Evolutionary conservation across 2,329 filamentous ascomycete species (phyloP).

Genomic region (Pestalotiopsis sp.): DNA sequence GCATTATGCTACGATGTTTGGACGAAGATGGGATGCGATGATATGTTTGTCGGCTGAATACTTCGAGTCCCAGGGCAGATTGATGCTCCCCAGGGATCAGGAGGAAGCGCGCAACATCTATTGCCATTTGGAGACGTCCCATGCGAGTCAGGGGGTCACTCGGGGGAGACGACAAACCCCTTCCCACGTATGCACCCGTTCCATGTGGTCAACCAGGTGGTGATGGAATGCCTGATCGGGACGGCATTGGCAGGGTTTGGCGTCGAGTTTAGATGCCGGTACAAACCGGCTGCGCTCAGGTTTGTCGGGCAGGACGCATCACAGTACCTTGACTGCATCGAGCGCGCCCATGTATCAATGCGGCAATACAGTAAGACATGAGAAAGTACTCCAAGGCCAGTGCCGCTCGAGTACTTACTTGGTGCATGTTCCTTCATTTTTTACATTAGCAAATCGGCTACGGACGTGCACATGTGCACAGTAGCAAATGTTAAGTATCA

Average conservation of each 20-base stretch:
- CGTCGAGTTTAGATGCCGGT: too few species aligned
- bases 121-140: not conserved
- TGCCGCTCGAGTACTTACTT: not conserved
- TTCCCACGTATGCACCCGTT: not conserved
- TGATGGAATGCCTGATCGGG: not conserved
- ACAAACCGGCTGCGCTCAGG: not conserved
- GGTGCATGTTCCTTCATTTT: not conserved
- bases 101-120: not conserved
- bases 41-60: not conserved
- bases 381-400: not conserved
- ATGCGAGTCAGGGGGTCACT: not conserved
- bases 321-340: not conserved
- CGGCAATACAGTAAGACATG: not conserved
- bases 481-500: too few species aligned
- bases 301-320: not conserved
- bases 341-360: not conserved
- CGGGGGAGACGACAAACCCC: not conserved
- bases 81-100: not conserved
- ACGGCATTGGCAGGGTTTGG: not conserved
- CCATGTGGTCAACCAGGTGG: not conserved
- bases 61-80: not conserved
- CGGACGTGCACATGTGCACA: too few species aligned
- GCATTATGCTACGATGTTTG: not conserved
- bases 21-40: not conserved
- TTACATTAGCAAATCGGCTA: not conserved